Conservation (phyloP, 345 rosid species). For the Cardamine occulta region DNA sequence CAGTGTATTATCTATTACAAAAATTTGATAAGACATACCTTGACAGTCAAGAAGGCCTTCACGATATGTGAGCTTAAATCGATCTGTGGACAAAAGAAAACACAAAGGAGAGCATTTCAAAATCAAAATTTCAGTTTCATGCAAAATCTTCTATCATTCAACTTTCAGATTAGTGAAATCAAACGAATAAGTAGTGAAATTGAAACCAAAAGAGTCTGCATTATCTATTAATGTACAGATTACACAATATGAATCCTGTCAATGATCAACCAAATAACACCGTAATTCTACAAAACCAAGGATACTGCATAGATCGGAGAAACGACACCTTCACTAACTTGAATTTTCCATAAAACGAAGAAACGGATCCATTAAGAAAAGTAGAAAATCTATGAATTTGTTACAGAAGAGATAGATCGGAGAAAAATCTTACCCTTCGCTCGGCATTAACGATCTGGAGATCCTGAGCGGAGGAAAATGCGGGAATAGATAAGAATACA, state of each 20-base stretch:
- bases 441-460: slow-evolving; percentile 84
- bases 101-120: slow-evolving; percentile 12
- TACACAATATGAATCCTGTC: background rate
- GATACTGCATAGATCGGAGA: slow-evolving; percentile 23
- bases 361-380: slow-evolving; percentile 11
- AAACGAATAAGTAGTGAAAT: slow-evolving; percentile 3
- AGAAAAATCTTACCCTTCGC: slow-evolving; percentile 70
- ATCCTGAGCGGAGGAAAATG: slow-evolving; percentile 51
- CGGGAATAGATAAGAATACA: slow-evolving; percentile 44
- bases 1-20: background rate
- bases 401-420: slow-evolving; percentile 13
- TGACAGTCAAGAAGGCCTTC: slow-evolving; percentile 79
- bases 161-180: background rate
- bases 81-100: slow-evolving; percentile 62
- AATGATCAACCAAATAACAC: slow-evolving; percentile 8
- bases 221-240: background rate
- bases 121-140: background rate
- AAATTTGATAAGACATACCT: slow-evolving; percentile 54
- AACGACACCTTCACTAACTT: background rate
- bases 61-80: slow-evolving; percentile 89
- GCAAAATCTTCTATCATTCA: background rate
- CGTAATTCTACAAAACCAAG: background rate
- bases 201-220: background rate
- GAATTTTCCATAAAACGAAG: background rate
- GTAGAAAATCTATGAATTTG: slow-evolving; percentile 2